Conservation (phyloP, 345 rosid species). For the Eucalyptus regnans region DNA sequence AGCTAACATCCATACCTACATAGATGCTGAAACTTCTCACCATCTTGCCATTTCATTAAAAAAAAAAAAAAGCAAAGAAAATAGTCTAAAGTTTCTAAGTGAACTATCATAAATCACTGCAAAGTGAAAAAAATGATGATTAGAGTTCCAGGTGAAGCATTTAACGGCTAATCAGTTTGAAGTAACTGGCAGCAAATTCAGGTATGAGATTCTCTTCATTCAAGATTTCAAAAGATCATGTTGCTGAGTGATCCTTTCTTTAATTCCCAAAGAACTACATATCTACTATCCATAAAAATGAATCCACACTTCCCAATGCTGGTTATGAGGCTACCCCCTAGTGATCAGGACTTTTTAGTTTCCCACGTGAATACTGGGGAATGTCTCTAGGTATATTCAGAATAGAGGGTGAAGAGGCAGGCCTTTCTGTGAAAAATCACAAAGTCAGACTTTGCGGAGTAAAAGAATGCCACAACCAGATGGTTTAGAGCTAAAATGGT, state of each 20-base stretch:
- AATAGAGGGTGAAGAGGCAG: not conserved
- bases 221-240: not conserved
- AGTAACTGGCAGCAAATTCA: not conserved
- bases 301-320: not conserved
- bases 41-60: not conserved
- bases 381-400: not conserved
- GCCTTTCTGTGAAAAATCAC: not conserved
- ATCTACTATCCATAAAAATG: not conserved
- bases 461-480: not conserved
- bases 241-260: not conserved
- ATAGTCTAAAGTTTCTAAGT: not conserved
- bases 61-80: not conserved
- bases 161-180: not conserved
- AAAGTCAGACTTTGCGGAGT: not conserved
- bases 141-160: not conserved
- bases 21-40: not conserved
- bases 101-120: not conserved
- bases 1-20: slow-evolving; percentile 92
- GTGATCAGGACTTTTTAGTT: not conserved
- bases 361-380: not conserved
- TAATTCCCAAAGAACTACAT: not conserved
- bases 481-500: not conserved
- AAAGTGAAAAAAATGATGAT: not conserved
- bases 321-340: not conserved
- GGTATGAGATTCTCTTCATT: not conserved